Evolutionary conservation across 805 yeast species (phyloP), one percentile per base, ranked within the genome.

Genomic region (Wickerhamomyces kurtzmanii): DNA sequence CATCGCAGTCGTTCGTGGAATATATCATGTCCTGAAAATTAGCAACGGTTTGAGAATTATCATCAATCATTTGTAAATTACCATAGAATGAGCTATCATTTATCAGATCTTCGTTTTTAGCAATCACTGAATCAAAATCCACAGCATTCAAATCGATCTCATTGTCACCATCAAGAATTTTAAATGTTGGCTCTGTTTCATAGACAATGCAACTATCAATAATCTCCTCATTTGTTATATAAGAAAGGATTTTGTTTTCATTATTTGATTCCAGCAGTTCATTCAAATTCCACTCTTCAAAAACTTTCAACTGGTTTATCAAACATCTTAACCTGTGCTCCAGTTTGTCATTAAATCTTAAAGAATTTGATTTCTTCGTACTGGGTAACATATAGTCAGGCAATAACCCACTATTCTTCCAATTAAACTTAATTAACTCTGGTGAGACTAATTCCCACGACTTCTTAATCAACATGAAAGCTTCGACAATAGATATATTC

Each of bases 191-290:
- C 35, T 56, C 60, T 42, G 49, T 48, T 8, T 45, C 51, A 31
- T 71, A 75, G 42, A 66, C 68, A 9, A 71, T 60, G 35, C 80
- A 71, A 42, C 78, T 67, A 15, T 72, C 71, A 3, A 75, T 70
- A 24, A 75, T 62, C 39, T 75, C 82, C 29, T 66, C 75, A 23
- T 71, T 71, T 12, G 80, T 71, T 8, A 68, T 56, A 39, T 73
- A 75, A 23, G 60, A 48, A 21, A 57, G 49, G 28, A 51, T 55
- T 33, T 60, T 63, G 24, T 54, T 56, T 37, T 65, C 71, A 9
- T 59, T 47, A 20, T 57, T 44, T 17, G 75, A 49, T 22, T 73
- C 76, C 24, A 73, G 38, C 21, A 75, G 46, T 34, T 69, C 68
- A 27, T 67, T 67, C 17, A 66, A 54, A 30, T 71, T 74, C 82